These are phyloP conservation scores for Diaporthe velutina DNA, from an alignment of 2,329 filamentous ascomycete species.

Conservation along the genomic window DNA sequence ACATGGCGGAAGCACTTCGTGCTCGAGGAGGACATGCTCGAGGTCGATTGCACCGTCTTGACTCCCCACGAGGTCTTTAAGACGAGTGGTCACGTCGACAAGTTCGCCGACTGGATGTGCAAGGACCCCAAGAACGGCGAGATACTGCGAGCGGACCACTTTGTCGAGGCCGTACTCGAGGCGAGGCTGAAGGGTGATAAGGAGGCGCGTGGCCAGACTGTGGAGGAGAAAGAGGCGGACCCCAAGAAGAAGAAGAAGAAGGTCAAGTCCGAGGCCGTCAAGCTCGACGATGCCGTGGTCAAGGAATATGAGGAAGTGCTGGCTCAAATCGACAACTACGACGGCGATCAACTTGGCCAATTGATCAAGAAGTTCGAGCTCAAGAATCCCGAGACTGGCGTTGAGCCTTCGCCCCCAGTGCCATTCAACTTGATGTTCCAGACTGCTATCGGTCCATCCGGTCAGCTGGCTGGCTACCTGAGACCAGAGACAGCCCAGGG, in stretches of 20 bases:
- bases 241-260: constrained; percentile 86
- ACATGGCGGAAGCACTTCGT: constrained; percentile 95
- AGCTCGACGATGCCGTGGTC: constrained; percentile 87
- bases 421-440: constrained; percentile 99
- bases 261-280: constrained; percentile 82
- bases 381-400: constrained; percentile 85
- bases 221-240: constrained; percentile 81
- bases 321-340: constrained; percentile 95
- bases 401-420: constrained; percentile 83
- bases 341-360: constrained; percentile 85
- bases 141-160: constrained; percentile 94
- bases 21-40: constrained; percentile 93
- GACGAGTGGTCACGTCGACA: constrained; percentile 96
- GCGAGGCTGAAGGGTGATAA: constrained; percentile 89
- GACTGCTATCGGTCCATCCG: constrained; percentile 92
- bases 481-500: constrained; percentile 97
- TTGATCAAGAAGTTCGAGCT: constrained; percentile 94
- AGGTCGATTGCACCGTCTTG: constrained; percentile 93
- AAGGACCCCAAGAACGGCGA: constrained; percentile 98
- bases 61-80: constrained; percentile 95
- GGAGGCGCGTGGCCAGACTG: constrained; percentile 87
- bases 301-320: constrained; percentile 92
- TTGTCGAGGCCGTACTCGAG: constrained; percentile 95
- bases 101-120: constrained; percentile 99
- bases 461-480: constrained; percentile 86